Percentiles rank a stretch among this genome's conserved stretches.
These are phyloP conservation scores for Hemisphaericaspora xylofermentans DNA, from an alignment of 1,139 yeast genomes.

Conservation along the genomic window DNA sequence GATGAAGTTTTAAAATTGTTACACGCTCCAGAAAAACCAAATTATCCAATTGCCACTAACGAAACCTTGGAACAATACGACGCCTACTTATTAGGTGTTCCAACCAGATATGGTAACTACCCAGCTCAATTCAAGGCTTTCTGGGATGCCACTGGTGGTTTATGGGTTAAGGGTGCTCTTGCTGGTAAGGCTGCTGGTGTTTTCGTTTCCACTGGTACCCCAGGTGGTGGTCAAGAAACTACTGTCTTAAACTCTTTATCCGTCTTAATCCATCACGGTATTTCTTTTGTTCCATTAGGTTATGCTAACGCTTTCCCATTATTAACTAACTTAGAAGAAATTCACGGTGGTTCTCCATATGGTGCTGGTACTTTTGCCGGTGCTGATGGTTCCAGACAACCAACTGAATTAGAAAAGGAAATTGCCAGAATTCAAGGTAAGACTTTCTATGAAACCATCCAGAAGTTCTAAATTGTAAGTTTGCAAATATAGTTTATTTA, in stretches of 20 bases:
- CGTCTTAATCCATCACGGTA: slow-evolving; percentile 74
- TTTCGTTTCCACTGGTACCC: slow-evolving; percentile 77
- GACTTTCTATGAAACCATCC: slow-evolving; percentile 48
- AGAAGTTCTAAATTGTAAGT: slow-evolving; percentile 21
- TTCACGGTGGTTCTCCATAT: slow-evolving; percentile 86
- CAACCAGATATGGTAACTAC: slow-evolving; percentile 80
- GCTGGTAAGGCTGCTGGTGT: slow-evolving; percentile 76
- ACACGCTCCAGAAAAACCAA: slow-evolving; percentile 65
- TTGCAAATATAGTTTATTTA: neutral
- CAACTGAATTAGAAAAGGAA: slow-evolving; percentile 62
- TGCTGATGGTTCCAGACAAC: slow-evolving; percentile 75
- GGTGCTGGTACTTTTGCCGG: slow-evolving; percentile 86
- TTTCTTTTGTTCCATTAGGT: slow-evolving; percentile 79
- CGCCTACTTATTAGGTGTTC: slow-evolving; percentile 76
- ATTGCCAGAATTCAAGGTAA: slow-evolving; percentile 66
- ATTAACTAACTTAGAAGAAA: slow-evolving; percentile 60
- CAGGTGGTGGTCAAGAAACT: slow-evolving; percentile 83
- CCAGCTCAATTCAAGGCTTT: slow-evolving; percentile 82
- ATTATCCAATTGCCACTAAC: slow-evolving; percentile 65
- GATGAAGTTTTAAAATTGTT: slow-evolving; percentile 58
- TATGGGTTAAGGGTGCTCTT: slow-evolving; percentile 77
- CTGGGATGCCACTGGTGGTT: slow-evolving; percentile 81
- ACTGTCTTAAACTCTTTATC: slow-evolving; percentile 68
- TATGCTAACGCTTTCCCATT: slow-evolving; percentile 62
- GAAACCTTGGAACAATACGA: slow-evolving; percentile 66